Evolutionary conservation across 768 basidiomycete species (phyloP), one percentile per base, ranked within the genome.

Genomic region (Neoboletus magnificus): DNA sequence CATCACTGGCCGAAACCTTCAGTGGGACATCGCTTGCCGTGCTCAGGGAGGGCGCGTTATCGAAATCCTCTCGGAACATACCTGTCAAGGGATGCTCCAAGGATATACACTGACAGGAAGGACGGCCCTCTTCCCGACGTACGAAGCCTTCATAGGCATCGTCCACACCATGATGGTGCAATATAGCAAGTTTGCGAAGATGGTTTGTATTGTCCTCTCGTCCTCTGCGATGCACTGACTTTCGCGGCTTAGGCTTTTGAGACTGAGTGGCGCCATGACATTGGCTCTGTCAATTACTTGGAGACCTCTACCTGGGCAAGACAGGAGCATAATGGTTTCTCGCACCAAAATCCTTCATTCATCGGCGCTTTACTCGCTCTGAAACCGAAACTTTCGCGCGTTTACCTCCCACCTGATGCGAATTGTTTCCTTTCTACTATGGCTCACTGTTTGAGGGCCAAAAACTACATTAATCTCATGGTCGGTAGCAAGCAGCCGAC

Each of bases 61-160:
- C 56, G 93, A 96, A 71, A 93, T 94, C 53, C 82, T 95, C 18
- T 91, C 87, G 8, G 91, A 92, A 65, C 91, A 93, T 65, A 91
- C 89, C 11, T 89, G 89, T 61, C 89, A 93, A 67, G 91, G 88
- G 23, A 93, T 93, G 86, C 76, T 95, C 13, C 91, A 97, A 71
- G 93, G 93, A 3, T 95, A 95, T 71, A 93, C 91, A 7, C 81
- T 97, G 44, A 95, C 93, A 0, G 93, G 93, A 10, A 78, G 87
- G 39, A 88, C 86, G 0, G 92, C 83, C 13, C 76, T 95, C 33
- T 92, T 96, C 82, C 92, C 93, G 2, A 87, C 84, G 29, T 94
- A 96, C 69, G 93, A 96, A 68, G 87, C 91, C 0, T 97, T 96
- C 81, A 76, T 94, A 42, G 91, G 91, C 42, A 94, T 94, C 69